Conservation (phyloP, 192 early-diverging fungal species). For the Entophlyctis luteolus region DNA sequence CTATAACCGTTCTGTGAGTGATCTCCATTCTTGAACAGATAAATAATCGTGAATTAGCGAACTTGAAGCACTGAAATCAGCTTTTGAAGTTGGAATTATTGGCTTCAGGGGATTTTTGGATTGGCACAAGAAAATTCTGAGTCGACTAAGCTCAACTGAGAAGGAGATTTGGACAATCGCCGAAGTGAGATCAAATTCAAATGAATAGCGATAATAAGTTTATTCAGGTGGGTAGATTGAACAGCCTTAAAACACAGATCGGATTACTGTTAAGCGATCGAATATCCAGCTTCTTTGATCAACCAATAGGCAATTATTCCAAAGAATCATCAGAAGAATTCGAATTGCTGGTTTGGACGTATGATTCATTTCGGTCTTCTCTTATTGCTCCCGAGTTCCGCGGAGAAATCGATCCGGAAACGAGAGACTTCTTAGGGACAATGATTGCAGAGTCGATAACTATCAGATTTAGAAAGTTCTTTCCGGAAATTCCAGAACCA, state of each 20-base stretch:
- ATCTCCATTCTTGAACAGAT: background rate
- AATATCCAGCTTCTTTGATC: conserved; percentile 33
- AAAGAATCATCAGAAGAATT: conserved; percentile 3
- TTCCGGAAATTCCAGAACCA: conserved; percentile 11
- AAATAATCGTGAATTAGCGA: background rate
- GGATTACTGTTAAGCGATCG: conserved; percentile 10
- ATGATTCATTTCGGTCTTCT: background rate
- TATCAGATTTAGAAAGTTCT: conserved; percentile 32
- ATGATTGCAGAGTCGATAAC: conserved; percentile 18
- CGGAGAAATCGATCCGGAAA: background rate
- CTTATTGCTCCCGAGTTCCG: background rate
- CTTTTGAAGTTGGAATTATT: conserved; percentile 19
- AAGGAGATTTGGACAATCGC: background rate
- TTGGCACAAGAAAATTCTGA: no score
- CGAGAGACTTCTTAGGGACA: background rate
- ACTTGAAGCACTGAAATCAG: conserved; percentile 17
- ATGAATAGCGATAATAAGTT: background rate
- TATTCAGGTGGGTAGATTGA: conserved; percentile 17
- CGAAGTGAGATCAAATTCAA: conserved; percentile 3
- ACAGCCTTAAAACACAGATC: background rate
- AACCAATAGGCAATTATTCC: background rate
- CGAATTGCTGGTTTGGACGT: conserved; percentile 1
- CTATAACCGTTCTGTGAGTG: conserved; percentile 25
- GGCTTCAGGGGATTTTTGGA: conserved; percentile 4
- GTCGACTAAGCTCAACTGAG: background rate